Evolutionary conservation across 1,284 basidiomycete genomes (phyloP), one percentile per base, ranked within the genome.

Genomic region (Dichomitus squalens): DNA sequence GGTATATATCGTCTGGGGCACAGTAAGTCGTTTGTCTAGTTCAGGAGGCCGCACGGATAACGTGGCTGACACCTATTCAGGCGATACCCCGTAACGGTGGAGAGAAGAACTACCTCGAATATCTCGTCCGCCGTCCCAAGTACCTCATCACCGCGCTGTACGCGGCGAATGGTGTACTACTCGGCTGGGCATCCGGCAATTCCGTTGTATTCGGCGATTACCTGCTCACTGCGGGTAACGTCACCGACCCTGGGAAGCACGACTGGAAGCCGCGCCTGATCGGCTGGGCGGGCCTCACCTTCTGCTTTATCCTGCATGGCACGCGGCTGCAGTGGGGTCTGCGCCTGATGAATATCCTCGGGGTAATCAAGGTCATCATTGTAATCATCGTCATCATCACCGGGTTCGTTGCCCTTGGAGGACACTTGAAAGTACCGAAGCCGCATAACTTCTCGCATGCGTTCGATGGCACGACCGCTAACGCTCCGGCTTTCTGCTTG

Each of bases 1-100:
- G 29, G 87, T 92, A 16, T 92, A 86, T 64, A 75, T 90, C 12
- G 89, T 90, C 65, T 79, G 86, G 29, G 89, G 88, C 25, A 88
- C 86, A n/a, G 85, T 87, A 61, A n/a, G 18, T 29, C 8, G 25
- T 5, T 7, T 23, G 16, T 8, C 25, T 23, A 29, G 9, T 7
- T 29, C 16, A 5, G 4, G 14, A 29, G 16, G 3, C 21, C 25
- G 12, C 1, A 8, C 25, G 14, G 25, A 23, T 29, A 8, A 44
- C 41, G 41, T 21, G n/a, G n/a, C n/a, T n/a, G n/a, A n/a, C n/a
- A 27, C 25, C 41, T 27, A 11, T 6, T 23, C 41, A 44, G 41
- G 41, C 41, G 21, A 68, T 81, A 63, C 65, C 63, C n/a, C 36
- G 48, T 4, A 65, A 61, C 55, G 89, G 90, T 1, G 89, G 86